Percentiles rank a stretch among this genome's conserved stretches.
These are phyloP conservation scores for Cordyceps cateniannulata DNA, from an alignment of 2,329 filamentous ascomycete genomes.

Conservation along the genomic window DNA sequence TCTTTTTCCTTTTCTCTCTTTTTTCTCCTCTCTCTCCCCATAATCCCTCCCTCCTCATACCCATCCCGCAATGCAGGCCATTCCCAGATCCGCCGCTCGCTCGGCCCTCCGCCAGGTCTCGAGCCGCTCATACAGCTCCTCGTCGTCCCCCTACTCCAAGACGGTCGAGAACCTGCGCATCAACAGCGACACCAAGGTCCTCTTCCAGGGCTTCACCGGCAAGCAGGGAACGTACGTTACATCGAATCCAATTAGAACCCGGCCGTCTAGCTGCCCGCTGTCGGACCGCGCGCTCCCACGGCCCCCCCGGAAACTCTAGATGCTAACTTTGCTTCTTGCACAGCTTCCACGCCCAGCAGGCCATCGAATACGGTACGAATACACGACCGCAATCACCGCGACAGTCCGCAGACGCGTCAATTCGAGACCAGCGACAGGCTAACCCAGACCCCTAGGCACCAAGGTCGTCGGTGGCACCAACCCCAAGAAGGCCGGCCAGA, in stretches of 20 bases:
- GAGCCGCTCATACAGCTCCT: constrained; percentile 69
- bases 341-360: constrained; percentile 96
- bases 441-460: constrained; percentile 55
- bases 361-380: constrained; percentile 88
- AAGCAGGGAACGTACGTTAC: constrained; percentile 83
- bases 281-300: neutral
- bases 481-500: constrained; percentile 92
- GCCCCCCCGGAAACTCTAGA: neutral
- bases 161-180: constrained; percentile 86
- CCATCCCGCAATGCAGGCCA: constrained; percentile 67
- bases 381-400: neutral
- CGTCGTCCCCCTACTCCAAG: constrained; percentile 60
- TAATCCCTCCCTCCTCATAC: neutral
- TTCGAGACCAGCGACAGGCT: neutral
- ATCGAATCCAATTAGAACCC: neutral
- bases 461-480: constrained; percentile 98
- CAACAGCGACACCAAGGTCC: constrained; percentile 85
- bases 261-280: neutral
- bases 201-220: constrained; percentile 96
- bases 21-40: constrained; percentile 9
- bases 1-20: constrained; percentile 11
- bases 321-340: neutral
- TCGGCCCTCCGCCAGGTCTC: constrained; percentile 57
- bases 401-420: neutral
- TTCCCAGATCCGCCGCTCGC: constrained; percentile 64